These are phyloP conservation scores for Corynascus novoguineensis DNA, from an alignment of 495 filamentous ascomycete species.

Conservation along the genomic window DNA sequence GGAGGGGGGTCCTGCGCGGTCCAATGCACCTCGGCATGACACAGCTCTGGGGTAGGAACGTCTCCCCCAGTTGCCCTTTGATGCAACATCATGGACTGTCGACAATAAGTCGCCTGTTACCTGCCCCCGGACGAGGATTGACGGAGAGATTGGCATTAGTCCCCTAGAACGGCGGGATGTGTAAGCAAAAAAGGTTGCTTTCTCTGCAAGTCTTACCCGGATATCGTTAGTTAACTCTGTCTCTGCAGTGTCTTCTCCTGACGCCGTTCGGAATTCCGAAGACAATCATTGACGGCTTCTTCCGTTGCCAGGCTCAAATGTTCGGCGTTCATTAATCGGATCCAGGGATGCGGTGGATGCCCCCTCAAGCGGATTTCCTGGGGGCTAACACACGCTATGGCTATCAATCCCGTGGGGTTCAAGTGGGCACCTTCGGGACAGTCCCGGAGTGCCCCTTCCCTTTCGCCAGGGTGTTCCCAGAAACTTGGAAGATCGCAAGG, in stretches of 20 bases:
- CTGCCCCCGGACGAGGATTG: too few species aligned
- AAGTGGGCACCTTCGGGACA: neutral
- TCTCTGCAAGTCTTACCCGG: neutral
- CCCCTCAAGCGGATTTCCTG: neutral
- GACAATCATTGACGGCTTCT: neutral
- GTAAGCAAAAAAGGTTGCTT: neutral
- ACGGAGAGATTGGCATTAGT: too few species aligned
- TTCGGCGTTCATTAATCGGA: too few species aligned
- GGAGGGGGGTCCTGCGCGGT: neutral
- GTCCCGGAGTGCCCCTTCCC: slow-evolving; percentile 1
- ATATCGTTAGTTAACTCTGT: neutral
- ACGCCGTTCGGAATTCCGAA: neutral
- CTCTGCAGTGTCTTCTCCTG: neutral
- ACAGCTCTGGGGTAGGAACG: neutral
- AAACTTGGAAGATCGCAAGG: neutral
- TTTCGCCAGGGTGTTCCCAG: neutral
- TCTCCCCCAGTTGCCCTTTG: neutral
- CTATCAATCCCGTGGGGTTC: neutral
- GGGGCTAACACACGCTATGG: neutral
- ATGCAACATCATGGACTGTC: neutral
- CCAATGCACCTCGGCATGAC: slow-evolving; percentile 2
- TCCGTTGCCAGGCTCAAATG: neutral
- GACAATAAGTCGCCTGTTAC: neutral
- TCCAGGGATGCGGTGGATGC: neutral
- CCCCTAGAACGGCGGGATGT: too few species aligned